Evolutionary conservation across 164 flowering plant species (phyloP), one percentile per base, ranked within the genome.

Genomic region (Aristolochia californica): DNA sequence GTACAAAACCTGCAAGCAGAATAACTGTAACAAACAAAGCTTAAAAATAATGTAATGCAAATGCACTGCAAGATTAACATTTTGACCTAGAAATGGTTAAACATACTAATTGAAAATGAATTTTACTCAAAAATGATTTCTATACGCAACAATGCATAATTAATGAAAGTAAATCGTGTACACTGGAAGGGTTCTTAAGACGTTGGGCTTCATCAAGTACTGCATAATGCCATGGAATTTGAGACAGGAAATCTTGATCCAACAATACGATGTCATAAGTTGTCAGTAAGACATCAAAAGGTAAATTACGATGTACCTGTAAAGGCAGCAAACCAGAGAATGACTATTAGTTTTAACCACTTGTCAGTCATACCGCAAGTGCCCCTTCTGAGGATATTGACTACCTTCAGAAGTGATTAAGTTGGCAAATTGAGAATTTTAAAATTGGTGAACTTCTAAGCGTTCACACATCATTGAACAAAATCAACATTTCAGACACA

Each of bases 131-230:
- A 7, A 2, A 28, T 28, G 7, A 28, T 7, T 28, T 28, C 30
- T 7, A 28, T 3, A 12, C 5, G 10, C 40, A 34, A 8, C 7
- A 34, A 2, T 2, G 5, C 24, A 51, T 51, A 2, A 20, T 0
- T 24, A 51, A 13, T 5, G 22, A 51, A 57, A 15, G 26, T 7
- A 26, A 25, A 59, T 28, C 38, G 18, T 2, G 52, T 80, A 89
- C 97, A 77, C 96, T 91, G 61, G 91, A 84, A 68, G 96, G 83
- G 70, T 87, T 91, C 68, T 88, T 88, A n/a, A 88, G 85, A 56
- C 97, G 77, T 56, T 91, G 98, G 70, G 98, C 96, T 74, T 91
- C 98, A 70, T 91, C 98, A 74, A 91, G 74, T 53, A 91, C 68
- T 34, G 95, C 71, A 74, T 82, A 88, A 43, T 75, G 75, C 96